A percentile compares a stretch with the other conserved stretches of the same genome.
These are phyloP conservation scores for Panicum virgatum DNA, from an alignment of 202 grass and related monocot genomes.

Conservation along the genomic window DNA sequence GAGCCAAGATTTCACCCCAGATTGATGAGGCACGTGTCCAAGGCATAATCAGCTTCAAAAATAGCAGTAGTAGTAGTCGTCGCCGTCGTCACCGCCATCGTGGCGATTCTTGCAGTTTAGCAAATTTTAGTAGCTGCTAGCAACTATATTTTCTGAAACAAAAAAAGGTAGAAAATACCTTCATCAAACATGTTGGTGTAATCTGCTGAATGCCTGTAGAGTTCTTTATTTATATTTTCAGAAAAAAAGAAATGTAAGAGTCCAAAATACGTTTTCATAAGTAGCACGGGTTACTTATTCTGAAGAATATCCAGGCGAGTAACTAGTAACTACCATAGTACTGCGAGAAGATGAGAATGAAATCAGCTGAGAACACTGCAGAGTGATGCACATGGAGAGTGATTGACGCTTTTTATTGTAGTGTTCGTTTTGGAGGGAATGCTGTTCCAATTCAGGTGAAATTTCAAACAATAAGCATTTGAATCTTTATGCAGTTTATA, in stretches of 20 bases:
- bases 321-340: too few relatives aligned
- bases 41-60: constrained; percentile 31
- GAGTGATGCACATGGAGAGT: too few relatives aligned
- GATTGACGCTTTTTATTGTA: too few relatives aligned
- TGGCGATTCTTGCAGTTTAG: neutral
- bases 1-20: constrained; percentile 76
- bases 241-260: too few relatives aligned
- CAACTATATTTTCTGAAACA: neutral
- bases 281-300: too few relatives aligned
- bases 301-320: too few relatives aligned
- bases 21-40: constrained; percentile 34
- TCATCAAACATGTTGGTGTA: constrained; percentile 19
- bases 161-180: neutral
- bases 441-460: constrained; percentile 5
- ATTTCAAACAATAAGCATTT: neutral
- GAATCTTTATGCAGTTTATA: neutral
- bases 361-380: too few relatives aligned
- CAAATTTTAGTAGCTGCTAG: neutral
- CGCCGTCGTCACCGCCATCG: neutral
- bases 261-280: too few relatives aligned
- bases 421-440: too few relatives aligned
- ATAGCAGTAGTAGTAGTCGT: too few relatives aligned
- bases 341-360: too few relatives aligned
- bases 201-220: neutral
- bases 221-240: neutral